Percentiles rank a stretch among this genome's conserved stretches.
Evolutionary conservation across 2,329 filamentous ascomycete species (phyloP).

Genomic region (Zalaria sp.): DNA sequence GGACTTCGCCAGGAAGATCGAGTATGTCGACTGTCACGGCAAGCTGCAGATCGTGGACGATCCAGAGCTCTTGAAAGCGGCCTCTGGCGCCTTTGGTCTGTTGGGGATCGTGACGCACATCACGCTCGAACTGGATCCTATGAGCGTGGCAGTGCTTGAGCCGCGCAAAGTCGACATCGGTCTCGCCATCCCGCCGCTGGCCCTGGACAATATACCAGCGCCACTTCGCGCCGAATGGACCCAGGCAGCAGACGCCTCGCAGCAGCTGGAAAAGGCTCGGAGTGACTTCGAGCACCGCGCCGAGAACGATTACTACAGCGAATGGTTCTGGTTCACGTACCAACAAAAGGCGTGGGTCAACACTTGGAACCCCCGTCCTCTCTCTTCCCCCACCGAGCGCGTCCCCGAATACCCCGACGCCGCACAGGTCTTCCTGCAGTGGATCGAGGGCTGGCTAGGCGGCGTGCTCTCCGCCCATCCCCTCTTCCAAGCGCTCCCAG

Average conservation of each 20-base stretch:
- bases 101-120: constrained; percentile 38
- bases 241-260: constrained; percentile 3
- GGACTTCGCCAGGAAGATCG: constrained; percentile 32
- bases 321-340: constrained; percentile 39
- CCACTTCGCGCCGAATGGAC: constrained; percentile 14
- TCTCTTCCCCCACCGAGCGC: constrained; percentile 13
- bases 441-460: constrained; percentile 17
- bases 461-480: constrained; percentile 10
- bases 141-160: constrained; percentile 32
- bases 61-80: constrained; percentile 24
- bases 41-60: constrained; percentile 25
- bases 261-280: constrained; percentile 19
- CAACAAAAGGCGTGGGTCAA: constrained; percentile 31
- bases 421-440: constrained; percentile 19
- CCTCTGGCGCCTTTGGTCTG: constrained; percentile 31
- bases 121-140: constrained; percentile 32
- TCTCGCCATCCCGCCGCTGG: constrained; percentile 28
- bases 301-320: constrained; percentile 21
- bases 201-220: constrained; percentile 12
- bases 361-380: constrained; percentile 18
- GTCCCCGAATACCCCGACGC: constrained; percentile 22
- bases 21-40: constrained; percentile 35
- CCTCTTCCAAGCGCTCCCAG: constrained; percentile 5
- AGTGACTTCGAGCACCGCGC: constrained; percentile 22
- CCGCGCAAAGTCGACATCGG: constrained; percentile 28